These are phyloP conservation scores for Malus hybrid DNA, from an alignment of 331 rosid species.

Conservation along the genomic window DNA sequence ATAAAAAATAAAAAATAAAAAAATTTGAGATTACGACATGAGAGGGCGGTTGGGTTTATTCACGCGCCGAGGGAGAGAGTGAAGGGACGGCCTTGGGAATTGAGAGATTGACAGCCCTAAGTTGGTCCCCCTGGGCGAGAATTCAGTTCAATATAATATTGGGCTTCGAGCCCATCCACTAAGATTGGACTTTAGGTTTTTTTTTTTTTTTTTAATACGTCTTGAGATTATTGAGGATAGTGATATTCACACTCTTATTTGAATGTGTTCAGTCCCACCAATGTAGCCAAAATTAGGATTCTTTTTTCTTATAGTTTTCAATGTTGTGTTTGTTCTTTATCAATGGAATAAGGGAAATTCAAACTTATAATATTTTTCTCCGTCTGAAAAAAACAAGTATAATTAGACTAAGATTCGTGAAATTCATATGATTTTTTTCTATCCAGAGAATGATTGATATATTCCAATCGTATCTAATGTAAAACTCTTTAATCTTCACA, in stretches of 20 bases:
- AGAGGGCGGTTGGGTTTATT: neutral
- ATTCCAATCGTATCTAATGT: too few species aligned
- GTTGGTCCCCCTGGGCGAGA: neutral
- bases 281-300: too few species aligned
- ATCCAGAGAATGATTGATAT: too few species aligned
- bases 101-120: neutral
- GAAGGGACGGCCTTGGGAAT: neutral
- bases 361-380: too few species aligned
- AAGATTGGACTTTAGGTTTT: neutral
- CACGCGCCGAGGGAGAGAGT: neutral
- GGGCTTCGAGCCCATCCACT: neutral
- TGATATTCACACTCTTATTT: accelerated
- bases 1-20: neutral
- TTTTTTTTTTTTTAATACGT: neutral
- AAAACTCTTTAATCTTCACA: too few species aligned
- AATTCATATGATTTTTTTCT: too few species aligned
- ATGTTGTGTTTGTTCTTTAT: too few species aligned
- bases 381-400: too few species aligned
- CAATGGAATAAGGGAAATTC: too few species aligned
- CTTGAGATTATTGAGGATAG: accelerated
- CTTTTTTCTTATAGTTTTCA: too few species aligned
- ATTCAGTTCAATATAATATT: neutral
- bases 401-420: too few species aligned
- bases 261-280: too few species aligned
- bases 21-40: neutral